phyloP scores from a whole-genome alignment of 164 flowering plant genomes.

The Taxillus chinensis region DNA sequence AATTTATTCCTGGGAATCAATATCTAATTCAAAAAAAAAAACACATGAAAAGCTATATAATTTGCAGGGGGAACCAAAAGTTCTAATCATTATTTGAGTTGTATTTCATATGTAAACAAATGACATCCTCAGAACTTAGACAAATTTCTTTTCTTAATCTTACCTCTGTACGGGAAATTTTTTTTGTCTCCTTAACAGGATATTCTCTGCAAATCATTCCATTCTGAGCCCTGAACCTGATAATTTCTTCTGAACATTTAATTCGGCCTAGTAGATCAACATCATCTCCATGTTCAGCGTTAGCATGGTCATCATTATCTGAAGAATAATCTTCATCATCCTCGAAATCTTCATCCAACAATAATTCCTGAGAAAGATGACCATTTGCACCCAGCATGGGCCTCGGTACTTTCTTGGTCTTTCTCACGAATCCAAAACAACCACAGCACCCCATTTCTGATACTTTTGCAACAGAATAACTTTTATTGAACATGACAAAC shows the following conservation, averaged over 20 bases:
- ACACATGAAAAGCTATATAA: not conserved
- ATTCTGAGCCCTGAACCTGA: conserved; percentile 40
- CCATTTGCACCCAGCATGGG: conserved; percentile 11
- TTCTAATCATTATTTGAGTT: not conserved
- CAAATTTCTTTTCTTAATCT: not conserved
- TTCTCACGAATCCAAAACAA: conserved; percentile 61
- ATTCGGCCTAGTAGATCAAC: conserved; percentile 26
- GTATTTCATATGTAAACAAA: not conserved
- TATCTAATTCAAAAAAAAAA: too few species aligned
- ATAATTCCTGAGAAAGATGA: conserved; percentile 31
- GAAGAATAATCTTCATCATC: conserved; percentile 31
- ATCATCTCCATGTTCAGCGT: conserved; percentile 30
- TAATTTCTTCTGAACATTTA: conserved; percentile 63
- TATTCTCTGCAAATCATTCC: conserved; percentile 72
- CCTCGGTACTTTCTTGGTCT: conserved; percentile 19
- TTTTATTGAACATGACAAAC: conserved; percentile 22
- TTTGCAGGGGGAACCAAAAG: not conserved
- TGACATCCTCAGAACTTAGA: not conserved
- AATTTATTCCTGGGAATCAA: too few species aligned
- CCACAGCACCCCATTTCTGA: conserved; percentile 64
- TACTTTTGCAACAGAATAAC: conserved; percentile 25
- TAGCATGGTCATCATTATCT: conserved; percentile 36
- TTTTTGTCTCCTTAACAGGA: conserved; percentile 79
- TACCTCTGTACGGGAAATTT: conserved; percentile 70
- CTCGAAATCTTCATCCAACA: conserved; percentile 34